A percentile compares a stretch with the other conserved stretches of the same genome.
Evolutionary conservation across 2,329 filamentous ascomycete genomes (phyloP).

Genomic region (Talaromyces albobiverticillius): DNA sequence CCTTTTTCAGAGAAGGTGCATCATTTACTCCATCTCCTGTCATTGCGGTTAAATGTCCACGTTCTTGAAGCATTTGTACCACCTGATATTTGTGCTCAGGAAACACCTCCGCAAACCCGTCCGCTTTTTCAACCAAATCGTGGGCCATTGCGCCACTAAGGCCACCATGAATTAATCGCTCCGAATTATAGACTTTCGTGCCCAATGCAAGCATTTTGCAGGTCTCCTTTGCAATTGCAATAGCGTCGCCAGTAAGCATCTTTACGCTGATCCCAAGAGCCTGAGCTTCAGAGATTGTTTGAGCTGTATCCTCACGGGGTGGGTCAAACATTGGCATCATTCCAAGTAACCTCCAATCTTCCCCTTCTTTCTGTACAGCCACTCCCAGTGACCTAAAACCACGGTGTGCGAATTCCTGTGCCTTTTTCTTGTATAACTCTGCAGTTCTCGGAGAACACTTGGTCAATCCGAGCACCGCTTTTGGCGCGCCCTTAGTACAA

Average conservation of each 20-base stretch:
- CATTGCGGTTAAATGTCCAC: constrained; percentile 70
- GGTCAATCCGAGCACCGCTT: constrained; percentile 68
- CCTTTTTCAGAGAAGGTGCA: constrained; percentile 70
- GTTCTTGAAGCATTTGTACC: constrained; percentile 71
- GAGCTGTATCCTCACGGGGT: constrained; percentile 73
- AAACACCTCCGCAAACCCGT: constrained; percentile 72
- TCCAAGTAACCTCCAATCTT: constrained; percentile 69
- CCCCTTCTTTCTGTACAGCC: constrained; percentile 72
- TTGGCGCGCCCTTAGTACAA: constrained; percentile 75
- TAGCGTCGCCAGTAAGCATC: constrained; percentile 78
- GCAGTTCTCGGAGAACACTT: constrained; percentile 65
- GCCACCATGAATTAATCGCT: constrained; percentile 72
- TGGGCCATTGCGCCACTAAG: constrained; percentile 70
- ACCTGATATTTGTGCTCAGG: constrained; percentile 75
- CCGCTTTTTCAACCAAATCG: constrained; percentile 71
- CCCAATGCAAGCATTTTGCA: constrained; percentile 78
- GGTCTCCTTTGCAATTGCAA: constrained; percentile 76
- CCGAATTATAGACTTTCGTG: constrained; percentile 78
- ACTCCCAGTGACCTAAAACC: constrained; percentile 78
- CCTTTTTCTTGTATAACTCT: constrained; percentile 67
- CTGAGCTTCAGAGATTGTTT: constrained; percentile 73
- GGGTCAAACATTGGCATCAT: constrained; percentile 81
- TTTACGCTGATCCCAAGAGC: constrained; percentile 74
- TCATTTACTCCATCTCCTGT: constrained; percentile 75
- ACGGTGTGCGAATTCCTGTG: constrained; percentile 71